Evolutionary conservation across 2,329 filamentous ascomycete species (phyloP).

Genomic region (Cladophialophora immunda): DNA sequence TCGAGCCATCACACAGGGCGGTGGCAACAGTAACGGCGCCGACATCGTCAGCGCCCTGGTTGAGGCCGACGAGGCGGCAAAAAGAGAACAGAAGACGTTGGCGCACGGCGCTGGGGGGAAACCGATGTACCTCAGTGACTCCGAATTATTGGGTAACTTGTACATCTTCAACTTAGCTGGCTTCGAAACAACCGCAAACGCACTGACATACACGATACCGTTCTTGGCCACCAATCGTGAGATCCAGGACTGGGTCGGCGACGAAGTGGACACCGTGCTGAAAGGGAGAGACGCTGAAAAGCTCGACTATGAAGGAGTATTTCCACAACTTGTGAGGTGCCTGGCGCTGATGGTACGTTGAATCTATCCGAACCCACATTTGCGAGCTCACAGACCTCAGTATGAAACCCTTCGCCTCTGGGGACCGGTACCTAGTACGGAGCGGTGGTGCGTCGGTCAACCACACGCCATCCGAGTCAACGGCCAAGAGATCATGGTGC

Average conservation of each 20-base stretch:
- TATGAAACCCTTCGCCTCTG: constrained; percentile 44
- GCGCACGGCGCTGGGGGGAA: constrained; percentile 40
- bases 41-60: constrained; percentile 36
- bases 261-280: constrained; percentile 49
- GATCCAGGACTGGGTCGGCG: constrained; percentile 57
- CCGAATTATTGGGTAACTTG: constrained; percentile 60
- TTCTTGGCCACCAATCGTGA: constrained; percentile 56
- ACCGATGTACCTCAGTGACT: constrained; percentile 45
- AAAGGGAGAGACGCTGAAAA: background rate
- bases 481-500: constrained; percentile 32
- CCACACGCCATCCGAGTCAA: constrained; percentile 31
- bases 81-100: constrained; percentile 46
- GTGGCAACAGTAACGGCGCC: constrained; percentile 37
- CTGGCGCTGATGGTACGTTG: constrained; percentile 35
- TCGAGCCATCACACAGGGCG: constrained; percentile 39
- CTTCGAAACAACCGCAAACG: constrained; percentile 61
- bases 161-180: constrained; percentile 61
- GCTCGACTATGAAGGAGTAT: constrained; percentile 28
- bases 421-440: constrained; percentile 36
- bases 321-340: constrained; percentile 29
- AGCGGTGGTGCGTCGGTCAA: constrained; percentile 30
- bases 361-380: background rate
- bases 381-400: constrained; percentile 22
- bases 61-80: constrained; percentile 39
- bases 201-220: constrained; percentile 53